Conservation (phyloP, 805 yeast species). For the Cyberlindnera samutprakarnensis region DNA sequence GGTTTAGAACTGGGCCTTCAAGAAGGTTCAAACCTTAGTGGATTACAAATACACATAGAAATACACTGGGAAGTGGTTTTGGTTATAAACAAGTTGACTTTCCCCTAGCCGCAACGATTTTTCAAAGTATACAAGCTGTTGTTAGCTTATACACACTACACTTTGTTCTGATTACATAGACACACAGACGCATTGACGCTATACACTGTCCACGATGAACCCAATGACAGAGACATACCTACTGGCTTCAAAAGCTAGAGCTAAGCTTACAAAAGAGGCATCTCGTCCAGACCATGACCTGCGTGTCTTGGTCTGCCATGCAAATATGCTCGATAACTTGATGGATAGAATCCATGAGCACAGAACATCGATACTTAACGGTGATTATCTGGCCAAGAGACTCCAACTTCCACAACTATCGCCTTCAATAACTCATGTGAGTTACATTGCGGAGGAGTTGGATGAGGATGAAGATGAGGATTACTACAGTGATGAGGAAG, state of each 20-base stretch:
- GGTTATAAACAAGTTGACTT: too few relatives aligned
- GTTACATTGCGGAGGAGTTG: slow-evolving; percentile 7
- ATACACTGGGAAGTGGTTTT: too few relatives aligned
- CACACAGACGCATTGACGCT: too few relatives aligned
- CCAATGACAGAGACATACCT: slow-evolving; percentile 18
- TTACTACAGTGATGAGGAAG: slow-evolving; percentile 12
- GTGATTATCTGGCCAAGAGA: slow-evolving; percentile 5
- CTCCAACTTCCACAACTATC: slow-evolving; percentile 5
- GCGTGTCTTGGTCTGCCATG: slow-evolving; percentile 20
- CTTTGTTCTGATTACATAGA: too few relatives aligned
- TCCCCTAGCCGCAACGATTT: too few relatives aligned
- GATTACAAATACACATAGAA: too few relatives aligned
- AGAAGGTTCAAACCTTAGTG: too few relatives aligned
- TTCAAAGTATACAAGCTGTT: too few relatives aligned
- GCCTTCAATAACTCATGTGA: slow-evolving; percentile 5
- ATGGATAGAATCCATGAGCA: slow-evolving; percentile 19
- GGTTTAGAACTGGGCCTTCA: too few relatives aligned
- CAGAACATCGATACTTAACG: slow-evolving; percentile 9
- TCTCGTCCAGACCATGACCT: slow-evolving; percentile 18
- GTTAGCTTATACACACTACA: too few relatives aligned
- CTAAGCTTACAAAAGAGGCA: slow-evolving; percentile 21
- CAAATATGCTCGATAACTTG: slow-evolving; percentile 20
- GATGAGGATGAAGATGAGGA: slow-evolving; percentile 9
- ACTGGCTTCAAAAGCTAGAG: slow-evolving; percentile 19
- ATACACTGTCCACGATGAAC: slow-evolving; percentile 7